These are phyloP conservation scores for Diaporthe sp. DNA, from an alignment of 2,329 filamentous ascomycete genomes.

Conservation along the genomic window DNA sequence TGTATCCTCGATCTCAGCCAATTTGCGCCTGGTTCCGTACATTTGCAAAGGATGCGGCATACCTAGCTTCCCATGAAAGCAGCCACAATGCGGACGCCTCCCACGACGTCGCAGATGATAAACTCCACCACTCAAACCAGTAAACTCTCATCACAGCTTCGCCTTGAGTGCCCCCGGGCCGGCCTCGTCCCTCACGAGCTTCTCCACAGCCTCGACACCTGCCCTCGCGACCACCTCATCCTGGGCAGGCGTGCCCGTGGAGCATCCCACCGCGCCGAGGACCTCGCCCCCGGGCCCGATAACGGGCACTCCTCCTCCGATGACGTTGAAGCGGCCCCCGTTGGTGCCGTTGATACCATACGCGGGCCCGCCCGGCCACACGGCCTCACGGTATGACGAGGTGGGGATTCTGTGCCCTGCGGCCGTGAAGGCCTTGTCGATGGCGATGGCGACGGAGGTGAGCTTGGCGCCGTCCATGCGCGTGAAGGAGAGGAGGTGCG, in stretches of 20 bases:
- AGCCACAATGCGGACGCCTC: not conserved
- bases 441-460: conserved; percentile 30
- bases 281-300: not conserved
- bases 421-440: conserved; percentile 38
- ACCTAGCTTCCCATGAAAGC: not conserved
- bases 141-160: conserved; percentile 17
- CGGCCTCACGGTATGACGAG: conserved; percentile 29
- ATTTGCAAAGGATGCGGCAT: not conserved
- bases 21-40: not conserved
- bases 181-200: conserved; percentile 15
- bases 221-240: conserved; percentile 36
- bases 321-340: conserved; percentile 31
- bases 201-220: conserved; percentile 32
- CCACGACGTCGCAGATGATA: not conserved
- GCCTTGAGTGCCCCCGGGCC: not conserved
- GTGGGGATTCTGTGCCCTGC: conserved; percentile 30
- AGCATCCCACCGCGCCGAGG: conserved; percentile 34
- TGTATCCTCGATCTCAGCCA: not conserved
- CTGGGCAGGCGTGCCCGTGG: conserved; percentile 31
- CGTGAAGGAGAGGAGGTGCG: conserved; percentile 31
- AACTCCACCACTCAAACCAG: not conserved
- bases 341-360: conserved; percentile 35
- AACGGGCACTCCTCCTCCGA: conserved; percentile 33
- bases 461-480: conserved; percentile 38
- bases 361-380: conserved; percentile 32